Evolutionary conservation across 345 rosid species (phyloP).

Genomic region (Eucalyptus regnans): DNA sequence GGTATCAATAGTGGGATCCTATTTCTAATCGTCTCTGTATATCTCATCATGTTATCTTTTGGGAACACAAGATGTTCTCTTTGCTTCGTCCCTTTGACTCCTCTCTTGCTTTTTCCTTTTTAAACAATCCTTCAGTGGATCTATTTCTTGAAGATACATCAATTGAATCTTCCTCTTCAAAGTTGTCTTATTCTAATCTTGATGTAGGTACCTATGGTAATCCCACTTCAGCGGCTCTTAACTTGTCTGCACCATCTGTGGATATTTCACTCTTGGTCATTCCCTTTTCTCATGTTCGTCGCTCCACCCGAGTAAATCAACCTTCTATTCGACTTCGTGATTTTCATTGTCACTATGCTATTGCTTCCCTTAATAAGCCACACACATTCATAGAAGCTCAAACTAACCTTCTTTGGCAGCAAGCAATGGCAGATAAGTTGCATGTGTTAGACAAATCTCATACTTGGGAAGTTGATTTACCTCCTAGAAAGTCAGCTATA

Average conservation of each 20-base stretch:
- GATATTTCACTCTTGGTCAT: neutral
- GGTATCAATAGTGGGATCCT: neutral
- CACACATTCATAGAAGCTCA: fast-evolving
- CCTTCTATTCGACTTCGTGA: neutral
- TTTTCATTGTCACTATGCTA: neutral
- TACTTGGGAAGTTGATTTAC: neutral
- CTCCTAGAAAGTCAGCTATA: neutral
- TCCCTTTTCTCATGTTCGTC: neutral
- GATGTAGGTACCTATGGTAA: neutral
- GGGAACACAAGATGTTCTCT: neutral
- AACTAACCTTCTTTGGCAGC: neutral
- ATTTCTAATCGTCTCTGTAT: neutral
- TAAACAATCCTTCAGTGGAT: neutral
- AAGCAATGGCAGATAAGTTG: neutral
- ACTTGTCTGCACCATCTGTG: fast-evolving
- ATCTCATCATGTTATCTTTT: neutral
- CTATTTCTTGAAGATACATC: neutral
- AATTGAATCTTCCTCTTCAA: neutral
- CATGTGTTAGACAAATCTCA: neutral
- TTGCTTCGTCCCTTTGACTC: neutral
- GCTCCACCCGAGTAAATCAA: neutral
- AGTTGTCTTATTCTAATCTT: neutral
- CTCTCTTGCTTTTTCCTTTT: neutral
- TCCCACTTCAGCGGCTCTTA: neutral
- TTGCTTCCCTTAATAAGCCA: neutral